Evolutionary conservation across 306 rosid genomes (phyloP).

Genomic region (Fragaria ananassa): DNA sequence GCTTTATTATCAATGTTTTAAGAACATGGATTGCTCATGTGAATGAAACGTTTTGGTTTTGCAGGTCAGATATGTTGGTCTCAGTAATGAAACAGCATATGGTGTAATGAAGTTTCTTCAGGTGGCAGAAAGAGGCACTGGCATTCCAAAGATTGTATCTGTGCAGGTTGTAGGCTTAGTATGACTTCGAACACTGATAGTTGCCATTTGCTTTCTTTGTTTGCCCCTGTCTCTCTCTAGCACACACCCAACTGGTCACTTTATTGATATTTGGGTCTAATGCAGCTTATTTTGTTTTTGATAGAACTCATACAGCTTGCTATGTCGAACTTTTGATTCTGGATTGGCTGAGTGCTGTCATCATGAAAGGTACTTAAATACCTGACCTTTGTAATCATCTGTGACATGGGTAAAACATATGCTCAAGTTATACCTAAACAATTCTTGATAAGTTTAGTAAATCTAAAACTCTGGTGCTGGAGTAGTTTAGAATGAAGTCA

Average conservation of each 20-base stretch:
- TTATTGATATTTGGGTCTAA: conserved; percentile 25
- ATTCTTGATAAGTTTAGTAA: background rate
- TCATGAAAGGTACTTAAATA: conserved; percentile 67
- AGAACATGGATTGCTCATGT: conserved; percentile 1
- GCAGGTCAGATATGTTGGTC: conserved; percentile 81
- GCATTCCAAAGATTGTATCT: conserved; percentile 58
- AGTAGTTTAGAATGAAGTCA: background rate
- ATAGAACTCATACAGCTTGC: conserved; percentile 81
- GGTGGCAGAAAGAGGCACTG: conserved; percentile 46
- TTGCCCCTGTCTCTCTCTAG: conserved; percentile 8
- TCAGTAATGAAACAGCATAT: conserved; percentile 90
- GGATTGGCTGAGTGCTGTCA: conserved; percentile 93
- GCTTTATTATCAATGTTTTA: background rate
- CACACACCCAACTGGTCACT: background rate
- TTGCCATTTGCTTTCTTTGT: conserved; percentile 15
- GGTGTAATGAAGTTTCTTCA: conserved; percentile 91
- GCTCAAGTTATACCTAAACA: background rate
- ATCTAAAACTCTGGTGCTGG: background rate
- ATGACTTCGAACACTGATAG: conserved; percentile 6
- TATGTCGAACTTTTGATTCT: conserved; percentile 81
- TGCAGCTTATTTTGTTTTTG: conserved; percentile 27
- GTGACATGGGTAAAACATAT: background rate
- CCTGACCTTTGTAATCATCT: background rate
- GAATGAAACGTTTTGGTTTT: conserved; percentile 21
- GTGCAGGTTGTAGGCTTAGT: conserved; percentile 60